phyloP scores from a whole-genome alignment of 768 basidiomycete genomes.

The Hericium coralloides region DNA sequence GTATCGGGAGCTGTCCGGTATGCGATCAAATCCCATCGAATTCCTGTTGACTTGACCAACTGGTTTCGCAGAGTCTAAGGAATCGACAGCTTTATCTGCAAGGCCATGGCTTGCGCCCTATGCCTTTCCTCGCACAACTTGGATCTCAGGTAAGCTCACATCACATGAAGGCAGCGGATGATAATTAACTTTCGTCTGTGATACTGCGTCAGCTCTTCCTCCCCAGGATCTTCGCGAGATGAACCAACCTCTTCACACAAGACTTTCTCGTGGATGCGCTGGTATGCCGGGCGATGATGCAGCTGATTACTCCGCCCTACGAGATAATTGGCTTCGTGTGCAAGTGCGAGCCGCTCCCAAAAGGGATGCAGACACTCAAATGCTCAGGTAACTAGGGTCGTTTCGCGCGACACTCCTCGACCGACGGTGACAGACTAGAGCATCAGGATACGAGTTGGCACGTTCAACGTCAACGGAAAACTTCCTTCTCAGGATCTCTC shows the following conservation, averaged over 20 bases:
- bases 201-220: constrained; percentile 3
- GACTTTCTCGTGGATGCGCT: constrained; percentile 52
- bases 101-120: constrained; percentile 12
- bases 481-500: constrained; percentile 64
- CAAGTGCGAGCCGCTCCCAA: too few relatives aligned
- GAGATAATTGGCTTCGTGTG: constrained; percentile 51
- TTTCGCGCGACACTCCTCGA: neutral
- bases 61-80: too few relatives aligned
- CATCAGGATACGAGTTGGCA: constrained; percentile 57
- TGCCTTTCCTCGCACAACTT: neutral
- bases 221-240: constrained; percentile 50
- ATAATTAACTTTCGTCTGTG: too few relatives aligned
- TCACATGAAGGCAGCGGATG: too few relatives aligned
- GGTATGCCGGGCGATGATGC: constrained; percentile 55
- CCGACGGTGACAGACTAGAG: neutral
- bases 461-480: constrained; percentile 82
- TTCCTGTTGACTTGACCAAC: too few relatives aligned
- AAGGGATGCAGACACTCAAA: too few relatives aligned
- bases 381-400: neutral
- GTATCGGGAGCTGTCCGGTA: constrained; percentile 6
- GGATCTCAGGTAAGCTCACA: neutral
- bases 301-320: constrained; percentile 46
- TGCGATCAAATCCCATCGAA: neutral
- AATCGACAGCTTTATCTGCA: neutral
- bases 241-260: constrained; percentile 37